These are phyloP conservation scores for Asterionellopsis glacialis DNA, from an alignment of 108 stramenopile genomes.

Conservation along the genomic window DNA sequence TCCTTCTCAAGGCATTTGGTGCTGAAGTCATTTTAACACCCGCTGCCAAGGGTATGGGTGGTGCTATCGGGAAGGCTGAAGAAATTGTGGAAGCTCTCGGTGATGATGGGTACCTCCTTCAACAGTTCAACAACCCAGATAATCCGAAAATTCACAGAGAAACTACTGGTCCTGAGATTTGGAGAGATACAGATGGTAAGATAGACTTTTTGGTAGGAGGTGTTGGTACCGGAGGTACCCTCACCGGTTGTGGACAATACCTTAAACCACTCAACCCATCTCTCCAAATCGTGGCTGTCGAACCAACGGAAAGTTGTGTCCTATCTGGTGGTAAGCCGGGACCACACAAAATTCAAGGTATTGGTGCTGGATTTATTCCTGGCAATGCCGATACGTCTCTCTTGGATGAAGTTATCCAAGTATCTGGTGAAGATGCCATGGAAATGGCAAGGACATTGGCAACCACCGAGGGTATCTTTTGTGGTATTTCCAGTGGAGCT, in stretches of 20 bases:
- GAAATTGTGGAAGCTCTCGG: slow-evolving; percentile 34
- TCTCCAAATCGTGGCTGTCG: slow-evolving; percentile 69
- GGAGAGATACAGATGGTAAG: slow-evolving; percentile 67
- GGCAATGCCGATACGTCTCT: slow-evolving; percentile 82
- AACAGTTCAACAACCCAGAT: slow-evolving; percentile 94
- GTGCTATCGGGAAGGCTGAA: slow-evolving; percentile 64
- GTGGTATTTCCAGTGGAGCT: slow-evolving; percentile 68
- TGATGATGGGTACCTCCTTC: slow-evolving; percentile 66
- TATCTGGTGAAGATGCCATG: slow-evolving; percentile 55
- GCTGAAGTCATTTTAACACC: slow-evolving; percentile 78
- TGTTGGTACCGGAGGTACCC: slow-evolving; percentile 84
- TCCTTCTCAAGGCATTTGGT: slow-evolving; percentile 76
- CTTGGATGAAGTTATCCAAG: slow-evolving; percentile 57
- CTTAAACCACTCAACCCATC: slow-evolving; percentile 64
- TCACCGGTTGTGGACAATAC: slow-evolving; percentile 71
- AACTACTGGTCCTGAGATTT: slow-evolving; percentile 82
- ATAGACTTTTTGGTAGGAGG: slow-evolving; percentile 85
- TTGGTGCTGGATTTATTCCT: slow-evolving; percentile 86
- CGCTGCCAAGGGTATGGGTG: slow-evolving; percentile 79
- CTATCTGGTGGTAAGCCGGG: slow-evolving; percentile 30
- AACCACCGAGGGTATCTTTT: slow-evolving; percentile 70
- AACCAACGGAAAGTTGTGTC: slow-evolving; percentile 47
- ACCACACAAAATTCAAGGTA: slow-evolving; percentile 68
- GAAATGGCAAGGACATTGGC: slow-evolving; percentile 57
- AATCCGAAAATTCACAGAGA: slow-evolving; percentile 87